phyloP scores from a whole-genome alignment of 2,329 filamentous ascomycete species.

The Hypoxylon sp. region DNA sequence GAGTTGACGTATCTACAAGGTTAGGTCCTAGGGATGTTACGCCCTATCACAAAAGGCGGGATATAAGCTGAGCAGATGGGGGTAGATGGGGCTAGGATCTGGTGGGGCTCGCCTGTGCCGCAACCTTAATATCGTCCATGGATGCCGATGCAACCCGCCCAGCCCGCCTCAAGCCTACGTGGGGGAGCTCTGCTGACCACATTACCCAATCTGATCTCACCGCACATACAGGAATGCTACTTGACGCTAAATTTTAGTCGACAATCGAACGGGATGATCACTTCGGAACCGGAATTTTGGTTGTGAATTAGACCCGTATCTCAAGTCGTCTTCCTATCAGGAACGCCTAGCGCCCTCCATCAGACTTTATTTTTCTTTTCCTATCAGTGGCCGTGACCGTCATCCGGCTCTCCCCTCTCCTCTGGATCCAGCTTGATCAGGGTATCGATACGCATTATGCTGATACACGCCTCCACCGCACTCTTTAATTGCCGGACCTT shows the following conservation, averaged over 20 bases:
- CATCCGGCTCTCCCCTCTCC: constrained; percentile 78
- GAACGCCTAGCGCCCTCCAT: constrained; percentile 43
- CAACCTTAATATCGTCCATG: constrained; percentile 10
- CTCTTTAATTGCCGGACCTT: constrained; percentile 99
- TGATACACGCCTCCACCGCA: constrained; percentile 97
- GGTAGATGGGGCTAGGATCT: constrained; percentile 31
- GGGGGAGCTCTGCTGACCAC: constrained; percentile 24
- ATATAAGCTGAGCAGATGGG: constrained; percentile 23
- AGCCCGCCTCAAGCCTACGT: constrained; percentile 34
- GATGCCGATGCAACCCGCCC: constrained; percentile 46
- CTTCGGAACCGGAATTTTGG: constrained; percentile 28
- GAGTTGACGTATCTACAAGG: constrained; percentile 19
- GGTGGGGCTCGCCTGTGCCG: constrained; percentile 25
- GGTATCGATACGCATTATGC: constrained; percentile 99
- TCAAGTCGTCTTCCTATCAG: constrained; percentile 32
- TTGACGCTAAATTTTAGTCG: constrained; percentile 27
- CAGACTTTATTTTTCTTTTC: constrained; percentile 29
- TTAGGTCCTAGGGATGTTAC: background rate
- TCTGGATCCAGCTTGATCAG: constrained; percentile 98
- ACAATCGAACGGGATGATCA: constrained; percentile 10
- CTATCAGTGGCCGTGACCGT: constrained; percentile 84
- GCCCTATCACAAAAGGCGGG: constrained; percentile 11
- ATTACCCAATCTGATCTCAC: constrained; percentile 22
- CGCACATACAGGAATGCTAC: constrained; percentile 16
- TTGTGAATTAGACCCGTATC: constrained; percentile 38